Base-by-base conservation (phyloP, 257 asterid genomes). In the Solanum chmielewskii region DNA sequence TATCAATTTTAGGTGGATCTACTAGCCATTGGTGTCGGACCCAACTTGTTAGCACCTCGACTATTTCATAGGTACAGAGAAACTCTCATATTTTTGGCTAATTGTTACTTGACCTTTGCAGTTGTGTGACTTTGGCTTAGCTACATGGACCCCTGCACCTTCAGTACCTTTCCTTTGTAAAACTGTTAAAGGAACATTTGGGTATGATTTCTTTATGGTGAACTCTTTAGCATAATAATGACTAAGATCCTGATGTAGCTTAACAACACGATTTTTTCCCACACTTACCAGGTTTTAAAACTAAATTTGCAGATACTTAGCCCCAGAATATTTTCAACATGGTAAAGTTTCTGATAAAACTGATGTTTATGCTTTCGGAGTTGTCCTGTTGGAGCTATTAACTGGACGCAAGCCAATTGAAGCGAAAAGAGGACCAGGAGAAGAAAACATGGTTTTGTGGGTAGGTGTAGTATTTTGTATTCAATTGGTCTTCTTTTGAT, bases 331-430 rank as follows among this genome's bases (percentile, higher is more conserved):
- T 87, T 96, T 96, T 87, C 99, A 96, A 92, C 98, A 96, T 0
- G 99, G 99, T 16, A 96, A 96, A 91, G 97, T 96, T 73, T 96
- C 98, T 29, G 98, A 96, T 92, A 96, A 91, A 93, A 95, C 99
- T 3, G 99, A 96, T 77, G 93, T 94, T 69, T 96, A 96, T 86
- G 99, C 99, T 66, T 96, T 96, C 62, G 99, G 99, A 20, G 92
- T 96, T 10, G 98, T 95, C 89, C 95, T 96, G 23, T 91, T 96
- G 96, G 98, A 96, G 90, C 93, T 96, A 81, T 64, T 96, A 77
- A 96, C 95, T 8, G 98, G 99, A 69, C 88, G 98, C 90, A 96
- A 95, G 88, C 99, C 99, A 71, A 96, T 94, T 18, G 99, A 96
- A 87, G 90, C 94, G 9, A 94, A 86, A 93, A 90, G 97, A 87